These are phyloP conservation scores for Paracorniculantispora psalliotae DNA, from an alignment of 2,329 filamentous ascomycete species.

Conservation along the genomic window DNA sequence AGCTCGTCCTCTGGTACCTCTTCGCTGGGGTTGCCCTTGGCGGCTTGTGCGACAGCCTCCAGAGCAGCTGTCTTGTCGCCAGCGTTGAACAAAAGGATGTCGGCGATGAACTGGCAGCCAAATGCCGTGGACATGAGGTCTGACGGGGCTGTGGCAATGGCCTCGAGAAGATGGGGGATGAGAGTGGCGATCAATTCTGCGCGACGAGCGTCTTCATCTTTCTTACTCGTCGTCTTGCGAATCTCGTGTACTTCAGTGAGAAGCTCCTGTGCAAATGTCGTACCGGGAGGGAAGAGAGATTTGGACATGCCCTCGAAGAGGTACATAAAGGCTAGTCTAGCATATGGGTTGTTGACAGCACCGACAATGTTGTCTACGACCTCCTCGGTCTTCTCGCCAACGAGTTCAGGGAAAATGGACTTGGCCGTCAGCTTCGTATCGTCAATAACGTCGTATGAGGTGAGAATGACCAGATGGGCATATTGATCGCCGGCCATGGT, in stretches of 20 bases:
- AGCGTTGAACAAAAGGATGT: conserved; percentile 70
- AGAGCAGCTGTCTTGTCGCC: conserved; percentile 75
- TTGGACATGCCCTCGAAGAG: conserved; percentile 67
- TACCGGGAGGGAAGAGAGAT: conserved; percentile 55
- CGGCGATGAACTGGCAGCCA: conserved; percentile 80
- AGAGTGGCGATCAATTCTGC: conserved; percentile 71
- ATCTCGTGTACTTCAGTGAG: conserved; percentile 75
- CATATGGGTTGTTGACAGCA: conserved; percentile 60
- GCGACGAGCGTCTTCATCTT: conserved; percentile 71
- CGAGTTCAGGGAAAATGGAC: conserved; percentile 78
- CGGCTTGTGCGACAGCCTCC: conserved; percentile 60
- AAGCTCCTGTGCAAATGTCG: conserved; percentile 63
- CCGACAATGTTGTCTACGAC: conserved; percentile 60
- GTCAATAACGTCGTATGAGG: conserved; percentile 87
- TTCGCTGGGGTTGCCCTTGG: conserved; percentile 50
- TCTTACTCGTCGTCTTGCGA: conserved; percentile 83
- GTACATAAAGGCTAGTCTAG: conserved; percentile 68
- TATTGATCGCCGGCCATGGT: conserved; percentile 75
- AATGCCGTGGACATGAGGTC: conserved; percentile 71
- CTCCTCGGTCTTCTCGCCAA: conserved; percentile 64
- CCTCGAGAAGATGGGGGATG: conserved; percentile 68
- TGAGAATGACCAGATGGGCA: conserved; percentile 75
- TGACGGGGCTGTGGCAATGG: conserved; percentile 62
- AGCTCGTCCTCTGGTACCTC: conserved; percentile 37
- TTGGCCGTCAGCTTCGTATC: conserved; percentile 88